These are phyloP conservation scores for Cercospora zeina DNA, from an alignment of 2,329 filamentous ascomycete species.

Conservation along the genomic window DNA sequence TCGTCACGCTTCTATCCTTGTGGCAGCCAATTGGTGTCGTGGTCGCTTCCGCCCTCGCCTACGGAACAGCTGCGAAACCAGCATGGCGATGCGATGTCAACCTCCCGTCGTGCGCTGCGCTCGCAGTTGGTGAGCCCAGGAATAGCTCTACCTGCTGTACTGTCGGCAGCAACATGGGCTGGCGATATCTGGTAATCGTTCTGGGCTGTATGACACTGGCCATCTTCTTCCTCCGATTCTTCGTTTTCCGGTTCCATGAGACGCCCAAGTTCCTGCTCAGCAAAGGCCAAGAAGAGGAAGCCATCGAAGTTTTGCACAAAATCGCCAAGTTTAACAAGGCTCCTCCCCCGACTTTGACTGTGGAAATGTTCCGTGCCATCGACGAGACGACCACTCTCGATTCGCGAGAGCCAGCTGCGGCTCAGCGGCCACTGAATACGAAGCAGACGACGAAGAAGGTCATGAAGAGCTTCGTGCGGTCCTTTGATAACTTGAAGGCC, in stretches of 20 bases:
- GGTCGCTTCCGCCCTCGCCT: slow-evolving; percentile 54
- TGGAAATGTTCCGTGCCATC: slow-evolving; percentile 30
- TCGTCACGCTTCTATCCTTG: slow-evolving; percentile 55
- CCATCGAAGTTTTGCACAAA: slow-evolving; percentile 50
- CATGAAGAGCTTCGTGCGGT: slow-evolving; percentile 37
- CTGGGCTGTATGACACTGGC: slow-evolving; percentile 43
- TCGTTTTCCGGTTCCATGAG: slow-evolving; percentile 58
- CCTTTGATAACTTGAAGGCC: slow-evolving; percentile 34
- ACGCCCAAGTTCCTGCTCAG: slow-evolving; percentile 62
- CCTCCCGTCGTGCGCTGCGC: slow-evolving; percentile 49
- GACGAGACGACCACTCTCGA: slow-evolving; percentile 25
- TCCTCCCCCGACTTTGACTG: slow-evolving; percentile 42
- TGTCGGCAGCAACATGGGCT: slow-evolving; percentile 47
- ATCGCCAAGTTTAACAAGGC: slow-evolving; percentile 49
- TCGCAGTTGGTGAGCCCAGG: slow-evolving; percentile 31
- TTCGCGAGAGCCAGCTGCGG: slow-evolving; percentile 18
- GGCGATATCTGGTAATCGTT: slow-evolving; percentile 48
- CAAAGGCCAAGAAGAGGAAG: slow-evolving; percentile 54
- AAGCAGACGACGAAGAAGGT: slow-evolving; percentile 17
- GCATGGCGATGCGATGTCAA: slow-evolving; percentile 54
- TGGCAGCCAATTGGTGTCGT: slow-evolving; percentile 60
- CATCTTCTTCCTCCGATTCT: slow-evolving; percentile 56
- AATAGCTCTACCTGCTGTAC: slow-evolving; percentile 40
- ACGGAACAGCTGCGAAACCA: slow-evolving; percentile 52
- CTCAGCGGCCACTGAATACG: neutral